A percentile compares a stretch with the other conserved stretches of the same genome.
phyloP scores from a whole-genome alignment of 345 rosid species.

The Eucalyptus viminalis region DNA sequence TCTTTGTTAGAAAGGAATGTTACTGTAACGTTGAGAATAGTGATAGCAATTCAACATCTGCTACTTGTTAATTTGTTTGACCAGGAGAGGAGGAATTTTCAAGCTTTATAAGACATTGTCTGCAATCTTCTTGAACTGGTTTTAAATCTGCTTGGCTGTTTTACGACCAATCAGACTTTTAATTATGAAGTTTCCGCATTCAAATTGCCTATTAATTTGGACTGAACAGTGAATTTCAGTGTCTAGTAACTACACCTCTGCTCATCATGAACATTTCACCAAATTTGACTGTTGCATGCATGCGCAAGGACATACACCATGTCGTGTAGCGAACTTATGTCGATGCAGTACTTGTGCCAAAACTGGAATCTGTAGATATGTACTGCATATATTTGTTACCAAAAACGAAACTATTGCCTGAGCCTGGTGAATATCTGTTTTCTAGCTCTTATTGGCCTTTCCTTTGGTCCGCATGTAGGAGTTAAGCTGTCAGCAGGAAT shows the following conservation, averaged over 20 bases:
- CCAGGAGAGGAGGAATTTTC: not conserved
- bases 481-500: slow-evolving; percentile 89
- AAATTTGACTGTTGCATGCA: not conserved
- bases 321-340: not conserved
- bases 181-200: not conserved
- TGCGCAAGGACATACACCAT: not conserved
- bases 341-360: not conserved
- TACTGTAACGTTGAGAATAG: not conserved
- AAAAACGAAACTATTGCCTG: not conserved
- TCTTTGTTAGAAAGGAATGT: not conserved
- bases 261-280: not conserved
- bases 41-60: not conserved
- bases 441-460: not conserved
- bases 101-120: not conserved
- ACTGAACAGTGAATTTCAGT: not conserved
- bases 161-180: not conserved
- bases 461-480: slow-evolving; percentile 24
- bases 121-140: not conserved
- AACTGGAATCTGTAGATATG: not conserved
- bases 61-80: not conserved
- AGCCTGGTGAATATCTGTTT: not conserved
- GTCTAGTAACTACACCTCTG: not conserved
- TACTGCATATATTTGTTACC: not conserved
- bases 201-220: not conserved
- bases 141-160: not conserved